A percentile compares a stretch with the other conserved stretches of the same genome.
Evolutionary conservation across 2,329 filamentous ascomycete species (phyloP).

Genomic region (Claviceps maximensis): DNA sequence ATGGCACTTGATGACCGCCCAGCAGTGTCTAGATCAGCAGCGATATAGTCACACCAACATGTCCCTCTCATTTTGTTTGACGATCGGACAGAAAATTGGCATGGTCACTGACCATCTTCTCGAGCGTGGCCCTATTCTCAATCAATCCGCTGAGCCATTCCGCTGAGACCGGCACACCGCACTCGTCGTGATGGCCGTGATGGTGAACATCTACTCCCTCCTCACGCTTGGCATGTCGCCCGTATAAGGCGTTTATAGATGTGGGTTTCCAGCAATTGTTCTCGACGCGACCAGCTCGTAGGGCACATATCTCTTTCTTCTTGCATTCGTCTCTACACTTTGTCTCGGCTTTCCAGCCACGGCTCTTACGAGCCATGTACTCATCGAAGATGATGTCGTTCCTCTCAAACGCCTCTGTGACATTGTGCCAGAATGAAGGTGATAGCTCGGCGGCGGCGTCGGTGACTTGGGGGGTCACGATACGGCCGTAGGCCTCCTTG

Average conservation of each 20-base stretch:
- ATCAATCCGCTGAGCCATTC: constrained; percentile 13
- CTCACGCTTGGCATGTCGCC: constrained; percentile 14
- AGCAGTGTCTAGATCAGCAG: too few relatives aligned
- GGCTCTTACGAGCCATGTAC: constrained; percentile 32
- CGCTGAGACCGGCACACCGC: constrained; percentile 14
- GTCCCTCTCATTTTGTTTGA: too few relatives aligned
- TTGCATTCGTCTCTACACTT: constrained; percentile 29
- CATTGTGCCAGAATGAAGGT: constrained; percentile 44
- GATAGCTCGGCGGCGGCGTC: constrained; percentile 30
- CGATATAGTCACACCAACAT: too few relatives aligned
- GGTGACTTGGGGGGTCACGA: constrained; percentile 25
- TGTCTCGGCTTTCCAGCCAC: constrained; percentile 26
- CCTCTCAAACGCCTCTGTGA: constrained; percentile 33
- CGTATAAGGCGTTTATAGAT: constrained; percentile 16
- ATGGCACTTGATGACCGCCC: too few relatives aligned
- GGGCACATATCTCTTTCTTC: constrained; percentile 32
- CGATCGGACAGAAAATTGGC: neutral
- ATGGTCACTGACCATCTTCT: neutral
- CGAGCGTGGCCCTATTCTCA: constrained; percentile 8
- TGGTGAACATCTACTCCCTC: neutral
- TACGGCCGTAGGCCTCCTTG: constrained; percentile 35
- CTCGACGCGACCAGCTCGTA: constrained; percentile 36
- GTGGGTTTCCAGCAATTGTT: constrained; percentile 32
- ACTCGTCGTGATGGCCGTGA: constrained; percentile 13
- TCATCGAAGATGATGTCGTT: constrained; percentile 29